These are phyloP conservation scores for Elsinoe fawcettii DNA, from an alignment of 2,329 filamentous ascomycete species.

Conservation along the genomic window DNA sequence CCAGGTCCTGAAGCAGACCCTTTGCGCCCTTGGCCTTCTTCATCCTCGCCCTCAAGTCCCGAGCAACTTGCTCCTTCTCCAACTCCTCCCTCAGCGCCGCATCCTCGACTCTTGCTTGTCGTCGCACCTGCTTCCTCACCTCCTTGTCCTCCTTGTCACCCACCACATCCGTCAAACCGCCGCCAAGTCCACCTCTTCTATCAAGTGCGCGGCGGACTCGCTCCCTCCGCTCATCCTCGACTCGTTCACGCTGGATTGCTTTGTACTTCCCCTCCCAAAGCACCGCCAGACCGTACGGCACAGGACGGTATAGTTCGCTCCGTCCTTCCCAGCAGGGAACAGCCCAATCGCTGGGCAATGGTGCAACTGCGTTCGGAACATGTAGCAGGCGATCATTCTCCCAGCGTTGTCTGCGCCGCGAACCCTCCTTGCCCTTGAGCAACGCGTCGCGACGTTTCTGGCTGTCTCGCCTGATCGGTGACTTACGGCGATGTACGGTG, in stretches of 20 bases:
- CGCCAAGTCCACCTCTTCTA: neutral
- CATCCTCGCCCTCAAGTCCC: conserved; percentile 69
- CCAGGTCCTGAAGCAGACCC: conserved; percentile 71
- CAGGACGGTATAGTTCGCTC: conserved; percentile 45
- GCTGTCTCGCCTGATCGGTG: conserved; percentile 52
- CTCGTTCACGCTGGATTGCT: conserved; percentile 23
- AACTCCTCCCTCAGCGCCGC: conserved; percentile 32
- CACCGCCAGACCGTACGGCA: conserved; percentile 84
- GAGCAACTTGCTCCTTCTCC: conserved; percentile 51
- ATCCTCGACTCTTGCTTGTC: conserved; percentile 69
- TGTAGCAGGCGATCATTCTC: conserved; percentile 87
- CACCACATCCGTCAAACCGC: conserved; percentile 50
- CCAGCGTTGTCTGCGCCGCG: conserved; percentile 77
- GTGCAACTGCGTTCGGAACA: conserved; percentile 80
- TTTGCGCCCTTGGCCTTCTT: conserved; percentile 75
- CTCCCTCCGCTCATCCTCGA: conserved; percentile 39
- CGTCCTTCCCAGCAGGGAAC: conserved; percentile 33
- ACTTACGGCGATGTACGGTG: conserved; percentile 43
- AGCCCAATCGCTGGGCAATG: conserved; percentile 73
- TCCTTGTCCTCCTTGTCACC: conserved; percentile 47
- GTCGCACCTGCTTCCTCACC: conserved; percentile 66
- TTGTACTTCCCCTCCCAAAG: conserved; percentile 63
- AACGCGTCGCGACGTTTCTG: conserved; percentile 63
- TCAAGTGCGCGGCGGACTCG: conserved; percentile 23
- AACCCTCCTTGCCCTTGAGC: conserved; percentile 85